Evolutionary conservation across 2,329 filamentous ascomycete genomes (phyloP).

Genomic region (Fusarium fujikuroi): DNA sequence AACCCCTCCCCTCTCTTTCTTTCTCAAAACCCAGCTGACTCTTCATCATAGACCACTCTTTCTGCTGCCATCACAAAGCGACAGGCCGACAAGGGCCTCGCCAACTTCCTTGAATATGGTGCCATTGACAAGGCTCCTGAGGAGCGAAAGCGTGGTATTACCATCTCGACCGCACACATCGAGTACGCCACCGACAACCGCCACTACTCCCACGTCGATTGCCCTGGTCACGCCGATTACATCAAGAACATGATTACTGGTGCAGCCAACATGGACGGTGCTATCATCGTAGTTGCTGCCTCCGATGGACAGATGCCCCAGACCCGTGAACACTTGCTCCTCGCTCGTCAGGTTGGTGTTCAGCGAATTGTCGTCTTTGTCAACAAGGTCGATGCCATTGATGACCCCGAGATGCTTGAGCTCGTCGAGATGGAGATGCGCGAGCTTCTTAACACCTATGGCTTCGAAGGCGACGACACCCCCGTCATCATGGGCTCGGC

Average conservation of each 20-base stretch:
- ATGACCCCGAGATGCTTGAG: conserved; percentile 99
- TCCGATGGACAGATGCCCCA: conserved; percentile 99
- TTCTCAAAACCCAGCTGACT: conserved; percentile 29
- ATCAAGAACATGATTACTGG: conserved; percentile 99
- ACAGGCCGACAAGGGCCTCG: conserved; percentile 92
- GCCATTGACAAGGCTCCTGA: conserved; percentile 99
- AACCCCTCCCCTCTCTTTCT: conserved; percentile 4
- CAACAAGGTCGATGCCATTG: conserved; percentile 98
- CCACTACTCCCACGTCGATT: conserved; percentile 99
- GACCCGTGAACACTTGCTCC: conserved; percentile 96
- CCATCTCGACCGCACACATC: conserved; percentile 97
- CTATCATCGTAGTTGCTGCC: conserved; percentile 97
- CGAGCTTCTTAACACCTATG: conserved; percentile 90
- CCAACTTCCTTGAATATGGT: conserved; percentile 96
- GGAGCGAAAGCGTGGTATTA: conserved; percentile 99
- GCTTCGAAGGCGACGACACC: conserved; percentile 97
- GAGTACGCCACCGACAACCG: conserved; percentile 94
- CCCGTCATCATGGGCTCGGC: conserved; percentile 98
- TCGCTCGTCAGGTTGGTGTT: conserved; percentile 97
- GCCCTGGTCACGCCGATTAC: conserved; percentile 99
- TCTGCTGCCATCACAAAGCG: conserved; percentile 99
- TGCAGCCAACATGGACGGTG: conserved; percentile 99
- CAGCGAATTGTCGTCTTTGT: conserved; percentile 99
- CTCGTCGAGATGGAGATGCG: conserved; percentile 99
- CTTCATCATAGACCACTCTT: conserved; percentile 80